Evolutionary conservation across 2,329 filamentous ascomycete genomes (phyloP), one percentile per base, ranked within the genome.

Genomic region (Ophiostoma novo-ulmi): DNA sequence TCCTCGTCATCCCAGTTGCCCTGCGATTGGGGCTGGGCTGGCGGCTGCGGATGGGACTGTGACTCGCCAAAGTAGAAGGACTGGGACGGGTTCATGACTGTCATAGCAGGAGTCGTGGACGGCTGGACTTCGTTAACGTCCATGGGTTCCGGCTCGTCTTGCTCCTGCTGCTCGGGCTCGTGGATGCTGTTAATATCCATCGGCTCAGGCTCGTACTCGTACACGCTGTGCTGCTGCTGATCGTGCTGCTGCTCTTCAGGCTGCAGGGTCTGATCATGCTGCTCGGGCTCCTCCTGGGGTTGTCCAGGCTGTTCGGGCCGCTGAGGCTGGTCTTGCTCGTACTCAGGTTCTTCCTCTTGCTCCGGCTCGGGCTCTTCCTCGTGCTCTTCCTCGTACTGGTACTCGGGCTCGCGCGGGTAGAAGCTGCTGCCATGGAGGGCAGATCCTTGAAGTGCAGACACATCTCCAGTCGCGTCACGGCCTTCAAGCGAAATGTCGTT

Each of bases 1-100:
- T 82, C 83, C 3, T 82, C 81, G 5, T 69, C 44, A 5, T 65
- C 66, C n/a, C 39, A 38, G 13, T 61, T 22, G 22, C 22, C 58
- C 52, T 55, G 52, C 14, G 52, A 55, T 22, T 55, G 52, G 20
- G n/a, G 44, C 44, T 48, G 44, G 10, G 17, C 52, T 58, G n/a
- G n/a, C n/a, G 52, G 52, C n/a, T 26, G 52, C 17, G 52, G 52
- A 10, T 26, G 8, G 26, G 26, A 20, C 58, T 63, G 58, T 2
- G 22, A 17, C 11, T 20, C 11, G 26, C 58, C 58, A 63, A 63
- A 63, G 58, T 63, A 35, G 13, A 63, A 63, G 13, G 58, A 35
- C 26, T 63, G 58, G 1, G 58, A 31, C 22, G 58, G 58, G 58
- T 35, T 17, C 10, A 35, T 35, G 58, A 8, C 11, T 14, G 26